Base-by-base conservation (phyloP, 1,139 yeast genomes). In the Tardiomyces depauwii region DNA sequence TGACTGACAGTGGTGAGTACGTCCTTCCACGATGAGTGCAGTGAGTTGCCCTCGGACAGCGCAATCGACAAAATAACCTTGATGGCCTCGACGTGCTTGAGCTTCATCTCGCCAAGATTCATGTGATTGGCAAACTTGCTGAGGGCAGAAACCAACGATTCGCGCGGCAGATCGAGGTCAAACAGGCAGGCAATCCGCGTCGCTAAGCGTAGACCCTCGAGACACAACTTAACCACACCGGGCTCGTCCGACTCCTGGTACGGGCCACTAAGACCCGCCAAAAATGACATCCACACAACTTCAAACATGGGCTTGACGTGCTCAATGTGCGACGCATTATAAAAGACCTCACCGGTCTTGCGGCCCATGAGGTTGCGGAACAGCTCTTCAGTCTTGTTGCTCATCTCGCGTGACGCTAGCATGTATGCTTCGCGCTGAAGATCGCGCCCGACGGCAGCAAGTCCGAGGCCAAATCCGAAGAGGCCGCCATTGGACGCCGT, bases 301-400 rank as follows among this genome's bases (percentile, higher is more conserved):
- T 89, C 96, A 66, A 91, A 91, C 61, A 93, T 86, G 1, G 96
- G 91, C 58, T 78, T 83, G 19, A 89, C 96, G 61, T 91, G 96
- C 53, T 87, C 93, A 18, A 86, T 78, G 60, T 84, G 91, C 2
- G 91, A 80, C 0, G 95, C 80, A 46, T 77, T 75, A 54, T 71
- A 74, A 55, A 71, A 76, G 18, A 65, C 64, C 40, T 48, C 53
- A 9, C 55, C 52, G 33, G 53, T 60, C 42, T 66, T 65, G 44
- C 65, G 55, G 49, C 76, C 77, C 42, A 86, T 82, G 55, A 88
- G 66, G 47, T 74, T 76, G 55, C 83, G 82, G 58, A 91, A 88
- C 43, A 87, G 74, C 58, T 80, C 78, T 61, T 91, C 97, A 0
- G 97, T 86, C 58, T 91, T 91, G 38, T 79, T 76, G 0, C 96